A percentile compares a stretch with the other conserved stretches of the same genome.
phyloP scores from a whole-genome alignment of 1,284 basidiomycete species.

The Trametes hirsuta region DNA sequence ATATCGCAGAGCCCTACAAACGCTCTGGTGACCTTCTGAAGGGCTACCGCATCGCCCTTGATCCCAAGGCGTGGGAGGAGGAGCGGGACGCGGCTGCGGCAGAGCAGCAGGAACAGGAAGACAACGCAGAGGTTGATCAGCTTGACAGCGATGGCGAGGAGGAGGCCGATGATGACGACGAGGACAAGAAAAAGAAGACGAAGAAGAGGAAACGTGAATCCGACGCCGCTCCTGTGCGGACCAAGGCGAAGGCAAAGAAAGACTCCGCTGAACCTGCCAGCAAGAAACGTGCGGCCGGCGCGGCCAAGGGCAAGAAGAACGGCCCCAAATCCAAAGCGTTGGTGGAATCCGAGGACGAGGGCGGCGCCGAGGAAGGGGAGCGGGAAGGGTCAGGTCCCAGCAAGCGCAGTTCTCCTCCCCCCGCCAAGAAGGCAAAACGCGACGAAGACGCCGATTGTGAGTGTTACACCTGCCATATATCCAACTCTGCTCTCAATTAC shows the following conservation, averaged over 20 bases:
- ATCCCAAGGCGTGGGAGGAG: conserved; percentile 80
- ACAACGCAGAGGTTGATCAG: conserved; percentile 70
- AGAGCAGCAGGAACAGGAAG: conserved; percentile 57
- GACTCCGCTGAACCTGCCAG: conserved; percentile 47
- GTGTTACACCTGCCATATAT: conserved; percentile 21
- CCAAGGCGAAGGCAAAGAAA: conserved; percentile 62
- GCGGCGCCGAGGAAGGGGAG: conserved; percentile 44
- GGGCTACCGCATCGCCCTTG: conserved; percentile 84
- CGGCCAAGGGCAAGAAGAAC: conserved; percentile 58
- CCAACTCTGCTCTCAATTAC: conserved; percentile 1
- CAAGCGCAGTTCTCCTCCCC: conserved; percentile 61
- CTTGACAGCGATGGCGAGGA: conserved; percentile 63
- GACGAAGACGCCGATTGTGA: conserved; percentile 62
- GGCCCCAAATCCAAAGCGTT: conserved; percentile 64
- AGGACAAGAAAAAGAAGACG: conserved; percentile 42
- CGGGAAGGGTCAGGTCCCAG: conserved; percentile 52
- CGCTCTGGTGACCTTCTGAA: conserved; percentile 74
- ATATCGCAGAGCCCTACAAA: conserved; percentile 77
- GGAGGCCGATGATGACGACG: conserved; percentile 59
- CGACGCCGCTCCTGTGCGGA: conserved; percentile 39
- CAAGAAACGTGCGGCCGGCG: conserved; percentile 42
- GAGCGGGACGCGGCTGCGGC: conserved; percentile 51
- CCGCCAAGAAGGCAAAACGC: conserved; percentile 67
- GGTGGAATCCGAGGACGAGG: conserved; percentile 78
- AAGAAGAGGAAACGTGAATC: conserved; percentile 57